Evolutionary conservation across 208 protist genomes (phyloP), one percentile per base, ranked within the genome.

Genomic region (Herpetomonas tarakana): DNA sequence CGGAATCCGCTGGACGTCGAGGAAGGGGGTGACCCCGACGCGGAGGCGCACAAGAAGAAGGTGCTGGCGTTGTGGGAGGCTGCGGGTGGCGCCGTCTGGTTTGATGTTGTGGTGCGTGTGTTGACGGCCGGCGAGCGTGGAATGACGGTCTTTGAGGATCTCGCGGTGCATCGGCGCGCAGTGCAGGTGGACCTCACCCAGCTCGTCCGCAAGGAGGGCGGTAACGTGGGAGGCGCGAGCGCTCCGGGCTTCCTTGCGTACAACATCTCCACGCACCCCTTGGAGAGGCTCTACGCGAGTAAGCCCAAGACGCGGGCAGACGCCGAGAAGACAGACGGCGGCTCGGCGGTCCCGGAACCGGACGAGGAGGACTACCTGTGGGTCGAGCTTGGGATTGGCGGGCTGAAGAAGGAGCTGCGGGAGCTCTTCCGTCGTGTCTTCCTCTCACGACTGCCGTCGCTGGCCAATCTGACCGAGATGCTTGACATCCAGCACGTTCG

Each of bases 371-470:
- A 76, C 14, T 57, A 78, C 21, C 60, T 81, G 25, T 92, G 78
- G 81, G 46, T 74, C 14, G 68, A 74, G 50, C 71, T 98, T 68
- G 96, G 96, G 18, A 97, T 99, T 55, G 97, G 97, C 44, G 98
- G 98, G 52, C 83, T 99, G 22, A 91, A 98, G 67, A 30, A 60
- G 0, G 91, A 99, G 76, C 94, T 99, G 31, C 84, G 71, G 29
- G 73, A 79, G 46, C 93, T 99, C 46, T 99, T 99, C 74, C 93
- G 99, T 52, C 93, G 98, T 60, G 98, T 98, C 22, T 99, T 99
- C 77, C 94, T 98, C 19, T 98, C 96, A 2, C 93, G 98, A 14
- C 76, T 99, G 14, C 97, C 97, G 31, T 88, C 80, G 2, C 56
- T 93, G 14, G 30, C 68, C 0, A 76, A 83, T n/a, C 41, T 78